A percentile compares a stretch with the other conserved stretches of the same genome.
Conservation (phyloP, 2,329 filamentous ascomycete species). For the Drechslerella coelobrocha region DNA sequence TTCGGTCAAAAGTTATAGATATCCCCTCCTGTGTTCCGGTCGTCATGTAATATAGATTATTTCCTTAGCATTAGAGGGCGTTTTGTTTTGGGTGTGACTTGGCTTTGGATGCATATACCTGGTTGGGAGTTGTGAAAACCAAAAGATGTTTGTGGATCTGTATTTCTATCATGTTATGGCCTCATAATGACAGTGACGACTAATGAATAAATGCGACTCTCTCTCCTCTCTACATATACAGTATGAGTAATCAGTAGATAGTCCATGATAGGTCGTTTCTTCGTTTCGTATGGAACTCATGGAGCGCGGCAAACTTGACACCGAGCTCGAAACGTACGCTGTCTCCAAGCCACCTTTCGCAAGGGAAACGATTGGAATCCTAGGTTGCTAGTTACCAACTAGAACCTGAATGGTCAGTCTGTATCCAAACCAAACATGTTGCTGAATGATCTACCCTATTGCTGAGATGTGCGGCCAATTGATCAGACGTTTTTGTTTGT, state of each 20-base stretch:
- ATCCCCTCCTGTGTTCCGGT: slow-evolving; percentile 25
- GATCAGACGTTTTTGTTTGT: no score
- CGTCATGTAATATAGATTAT: slow-evolving; percentile 42
- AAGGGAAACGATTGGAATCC: no score
- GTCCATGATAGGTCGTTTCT: not conserved
- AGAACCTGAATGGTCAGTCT: no score
- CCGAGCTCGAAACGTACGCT: no score
- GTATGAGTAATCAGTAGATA: not conserved
- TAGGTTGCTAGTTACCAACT: no score
- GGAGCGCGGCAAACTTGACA: no score
- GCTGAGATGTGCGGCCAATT: no score
- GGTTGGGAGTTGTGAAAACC: slow-evolving; percentile 17
- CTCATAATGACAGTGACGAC: not conserved
- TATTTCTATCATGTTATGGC: not conserved
- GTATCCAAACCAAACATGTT: no score
- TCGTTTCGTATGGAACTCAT: not conserved
- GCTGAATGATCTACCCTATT: no score
- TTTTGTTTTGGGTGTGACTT: slow-evolving; percentile 11
- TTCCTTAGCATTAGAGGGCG: slow-evolving; percentile 33
- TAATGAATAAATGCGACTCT: not conserved
- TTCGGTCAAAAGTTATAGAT: slow-evolving; percentile 35
- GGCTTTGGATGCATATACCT: slow-evolving; percentile 16
- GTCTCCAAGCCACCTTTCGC: no score
- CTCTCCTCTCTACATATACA: not conserved
- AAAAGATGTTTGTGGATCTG: not conserved